Base-by-base conservation (phyloP, 139 green algal genomes). In the Mychonastes homosphaera region DNA sequence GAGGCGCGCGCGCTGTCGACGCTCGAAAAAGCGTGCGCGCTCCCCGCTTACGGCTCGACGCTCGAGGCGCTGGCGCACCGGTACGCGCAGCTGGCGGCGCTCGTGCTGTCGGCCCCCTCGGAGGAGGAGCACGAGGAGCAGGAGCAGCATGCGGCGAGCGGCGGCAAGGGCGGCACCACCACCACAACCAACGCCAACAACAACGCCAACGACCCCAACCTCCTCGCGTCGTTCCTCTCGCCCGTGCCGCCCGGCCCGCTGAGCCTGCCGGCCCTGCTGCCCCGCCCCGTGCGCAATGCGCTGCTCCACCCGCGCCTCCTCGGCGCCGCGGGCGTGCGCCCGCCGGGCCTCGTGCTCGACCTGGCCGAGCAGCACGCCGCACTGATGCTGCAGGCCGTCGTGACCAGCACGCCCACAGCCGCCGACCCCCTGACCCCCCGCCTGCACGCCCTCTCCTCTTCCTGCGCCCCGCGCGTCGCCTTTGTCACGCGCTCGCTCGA, bases 401-500 rank as follows among this genome's bases (percentile, higher is more conserved):
- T 38, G 43, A 7, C 43, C 43, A 21, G 23, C 19, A 27, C 47
- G 6, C 3, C 26, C 43, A 49, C 23, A 49, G 18, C 43, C 27
- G 8, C 15, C 16, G 15, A 23, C 43, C 16, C 15, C 3, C 3
- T 50, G 16, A 7, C 12, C 21, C 47, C 28, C 35, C 6, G 29
- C 26, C 26, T 54, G 2, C 46, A 33, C 21, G 3, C 26, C 28
- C 2, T 6, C 15, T 2, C 58, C 51, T 45, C 6, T 56, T 15
- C 39, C 58, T 21, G 18, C 52, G 33, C 16, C 24, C 4, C 39
- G 49, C 34, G 39, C 8, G n/a, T 65, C n/a, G 47, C 46, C 43
- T 26, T 36, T 1, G 13, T 65, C 21, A 65, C 51, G 58, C 9
- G 23, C 18, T 8, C 10, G 24, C 48, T 65, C 48, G 58, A 65